Evolutionary conservation across 306 rosid species (phyloP).

Genomic region (Cajanus cajan): DNA sequence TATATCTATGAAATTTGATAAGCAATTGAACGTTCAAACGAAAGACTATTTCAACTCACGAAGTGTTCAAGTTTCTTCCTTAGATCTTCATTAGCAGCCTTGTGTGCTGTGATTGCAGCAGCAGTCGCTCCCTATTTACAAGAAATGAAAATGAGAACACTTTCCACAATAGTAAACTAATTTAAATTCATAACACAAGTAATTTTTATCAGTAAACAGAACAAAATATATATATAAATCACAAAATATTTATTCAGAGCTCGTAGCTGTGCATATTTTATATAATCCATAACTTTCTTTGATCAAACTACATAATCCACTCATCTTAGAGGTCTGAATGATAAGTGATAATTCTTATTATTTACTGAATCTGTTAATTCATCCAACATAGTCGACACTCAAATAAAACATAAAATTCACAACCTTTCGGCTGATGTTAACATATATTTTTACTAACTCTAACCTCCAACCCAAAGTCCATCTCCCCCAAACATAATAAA

Average conservation of each 20-base stretch:
- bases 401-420: background rate
- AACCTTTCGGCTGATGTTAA: background rate
- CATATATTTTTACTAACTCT: background rate
- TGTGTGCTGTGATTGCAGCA: constrained; percentile 24
- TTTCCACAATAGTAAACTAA: background rate
- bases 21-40: background rate
- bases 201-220: background rate
- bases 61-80: constrained; percentile 63
- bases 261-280: background rate
- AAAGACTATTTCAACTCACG: constrained; percentile 48
- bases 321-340: background rate
- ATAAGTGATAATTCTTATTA: background rate
- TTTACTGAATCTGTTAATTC: background rate
- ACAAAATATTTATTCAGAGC: background rate
- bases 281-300: background rate
- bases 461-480: background rate
- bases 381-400: background rate
- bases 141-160: constrained; percentile 6
- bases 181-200: background rate
- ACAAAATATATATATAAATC: background rate
- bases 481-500: background rate
- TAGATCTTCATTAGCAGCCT: constrained; percentile 44
- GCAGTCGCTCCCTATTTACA: constrained; percentile 30
- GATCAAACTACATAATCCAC: constrained; percentile 2
- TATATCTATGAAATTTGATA: constrained; percentile 3